phyloP scores from a whole-genome alignment of 768 basidiomycete species.

The Hygrophorus russula region DNA sequence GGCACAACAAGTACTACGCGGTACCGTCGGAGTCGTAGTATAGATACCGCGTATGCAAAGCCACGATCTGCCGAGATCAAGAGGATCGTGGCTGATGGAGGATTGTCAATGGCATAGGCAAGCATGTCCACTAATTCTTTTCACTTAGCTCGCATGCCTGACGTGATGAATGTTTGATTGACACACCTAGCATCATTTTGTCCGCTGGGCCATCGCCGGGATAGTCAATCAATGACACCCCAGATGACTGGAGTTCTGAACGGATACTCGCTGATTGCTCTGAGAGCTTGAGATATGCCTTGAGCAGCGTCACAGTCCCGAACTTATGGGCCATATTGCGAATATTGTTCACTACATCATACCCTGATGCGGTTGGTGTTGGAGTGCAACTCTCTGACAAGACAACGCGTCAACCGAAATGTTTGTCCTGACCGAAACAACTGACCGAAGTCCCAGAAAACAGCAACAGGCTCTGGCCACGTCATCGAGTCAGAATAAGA shows the following conservation, averaged over 20 bases:
- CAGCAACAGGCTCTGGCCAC: neutral
- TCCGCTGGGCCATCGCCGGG: conserved; percentile 32
- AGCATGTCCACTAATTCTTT: conserved; percentile 49
- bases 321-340: conserved; percentile 35
- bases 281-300: conserved; percentile 42
- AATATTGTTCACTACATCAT: conserved; percentile 33
- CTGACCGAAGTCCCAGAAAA: no score
- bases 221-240: conserved; percentile 30
- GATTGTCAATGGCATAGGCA: conserved; percentile 52
- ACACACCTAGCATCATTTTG: conserved; percentile 38
- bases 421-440: no score
- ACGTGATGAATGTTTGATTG: neutral
- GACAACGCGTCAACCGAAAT: no score
- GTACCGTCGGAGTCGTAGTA: conserved; percentile 42
- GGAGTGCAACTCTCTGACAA: no score
- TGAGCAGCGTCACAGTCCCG: conserved; percentile 40
- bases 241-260: conserved; percentile 37
- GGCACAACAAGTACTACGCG: conserved; percentile 40
- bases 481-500: no score
- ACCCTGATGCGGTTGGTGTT: conserved; percentile 24
- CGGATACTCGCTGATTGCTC: conserved; percentile 25
- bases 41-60: conserved; percentile 52
- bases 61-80: conserved; percentile 61
- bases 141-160: neutral
- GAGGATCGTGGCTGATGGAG: conserved; percentile 40